Conservation (phyloP, 208 protist genomes). For the Leishmania martiniquensis region DNA sequence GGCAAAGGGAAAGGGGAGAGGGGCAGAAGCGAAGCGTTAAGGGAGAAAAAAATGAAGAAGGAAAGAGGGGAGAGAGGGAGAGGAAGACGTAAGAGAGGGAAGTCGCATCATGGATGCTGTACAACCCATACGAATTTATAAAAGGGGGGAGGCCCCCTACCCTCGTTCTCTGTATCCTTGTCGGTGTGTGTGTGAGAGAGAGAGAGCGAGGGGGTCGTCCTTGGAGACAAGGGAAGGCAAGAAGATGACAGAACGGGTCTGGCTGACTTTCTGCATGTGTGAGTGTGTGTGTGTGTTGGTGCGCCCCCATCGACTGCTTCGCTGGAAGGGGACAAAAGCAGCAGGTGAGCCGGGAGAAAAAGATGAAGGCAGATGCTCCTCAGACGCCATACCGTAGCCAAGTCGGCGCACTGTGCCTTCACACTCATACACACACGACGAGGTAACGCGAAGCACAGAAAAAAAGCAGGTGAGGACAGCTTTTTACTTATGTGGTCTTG, state of each 20-base stretch:
- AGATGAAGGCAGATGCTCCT: not conserved
- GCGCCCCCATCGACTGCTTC: too few relatives aligned
- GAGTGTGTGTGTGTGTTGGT: not conserved
- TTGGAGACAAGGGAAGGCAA: not conserved
- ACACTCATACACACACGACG: not conserved
- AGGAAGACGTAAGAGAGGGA: too few relatives aligned
- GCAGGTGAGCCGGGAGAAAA: not conserved
- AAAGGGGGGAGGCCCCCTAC: not conserved
- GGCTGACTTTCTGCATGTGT: not conserved
- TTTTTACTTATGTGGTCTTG: not conserved
- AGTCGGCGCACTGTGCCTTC: not conserved
- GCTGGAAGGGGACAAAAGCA: not conserved
- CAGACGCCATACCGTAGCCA: not conserved
- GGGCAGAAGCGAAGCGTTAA: not conserved
- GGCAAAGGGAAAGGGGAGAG: not conserved
- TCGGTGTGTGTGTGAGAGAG: not conserved
- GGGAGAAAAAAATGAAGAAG: not conserved
- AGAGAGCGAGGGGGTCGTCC: not conserved
- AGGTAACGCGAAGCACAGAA: not conserved
- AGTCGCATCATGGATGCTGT: too few relatives aligned
- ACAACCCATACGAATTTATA: too few relatives aligned
- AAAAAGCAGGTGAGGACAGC: not conserved
- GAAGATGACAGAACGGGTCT: not conserved
- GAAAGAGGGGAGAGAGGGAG: not conserved
- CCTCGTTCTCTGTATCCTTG: not conserved